Base-by-base conservation (phyloP, 176 grass and related monocot genomes). In the Eragrostis curvula region DNA sequence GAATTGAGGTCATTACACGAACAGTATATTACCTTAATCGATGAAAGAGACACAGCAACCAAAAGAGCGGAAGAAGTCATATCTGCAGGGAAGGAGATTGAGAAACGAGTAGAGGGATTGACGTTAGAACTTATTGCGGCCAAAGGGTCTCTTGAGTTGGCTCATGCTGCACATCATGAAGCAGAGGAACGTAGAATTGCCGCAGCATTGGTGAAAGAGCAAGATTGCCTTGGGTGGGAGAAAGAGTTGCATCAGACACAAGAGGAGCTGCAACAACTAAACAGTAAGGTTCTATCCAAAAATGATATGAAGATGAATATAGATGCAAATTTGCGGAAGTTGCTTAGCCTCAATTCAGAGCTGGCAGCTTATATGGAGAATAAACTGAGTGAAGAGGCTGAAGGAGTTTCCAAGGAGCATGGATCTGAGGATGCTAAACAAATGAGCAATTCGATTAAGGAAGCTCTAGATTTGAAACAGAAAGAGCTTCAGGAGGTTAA, bases 101-200 rank as follows among this genome's bases (percentile, higher is more conserved):
- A 98, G 78, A 91, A 74, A 49, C 84, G 82, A 75, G 88, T 87
- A 32, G 96, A 98, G 74, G 88, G 88, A 78, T 77, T 98, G 64
- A 93, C 88, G 49, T 27, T 95, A 74, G 92, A 95, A 63, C 68
- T 98, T 43, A 93, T 95, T 74, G 63, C 84, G 20, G 74, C 82
- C 52, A 93, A 98, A 89, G 92, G 94, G 81, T 89, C 87, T 78
- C 80, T 98, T 74, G 92, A 98, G 69, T 93, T 87, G 39, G 90
- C 90, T 14, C 90, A 98, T 87, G 89, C 92, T 73, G 88, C 84
- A 48, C 96, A 98, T 88, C 92, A 89, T 36, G 92, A 98, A 44
- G 90, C 90, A 77, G 96, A 98, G 78, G 96, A 95, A 87, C 71
- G 62, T 64, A 91, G 96, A 83, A 95, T 95, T 18, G 68, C 82